These are phyloP conservation scores for Nicotiana tomentosiformis DNA, from an alignment of 257 asterid genomes.

Conservation along the genomic window DNA sequence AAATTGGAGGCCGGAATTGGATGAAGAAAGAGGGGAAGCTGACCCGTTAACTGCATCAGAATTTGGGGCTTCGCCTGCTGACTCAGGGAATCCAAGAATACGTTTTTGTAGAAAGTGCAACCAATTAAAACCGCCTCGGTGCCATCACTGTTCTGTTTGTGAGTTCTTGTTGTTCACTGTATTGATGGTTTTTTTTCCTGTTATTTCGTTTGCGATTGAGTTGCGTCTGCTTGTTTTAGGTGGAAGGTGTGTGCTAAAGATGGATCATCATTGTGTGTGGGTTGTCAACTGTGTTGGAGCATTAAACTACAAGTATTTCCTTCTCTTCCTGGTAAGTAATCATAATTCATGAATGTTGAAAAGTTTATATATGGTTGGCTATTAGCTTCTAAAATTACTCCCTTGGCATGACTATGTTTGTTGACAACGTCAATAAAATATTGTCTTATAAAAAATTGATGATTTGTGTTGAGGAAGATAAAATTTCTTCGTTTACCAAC, in stretches of 20 bases:
- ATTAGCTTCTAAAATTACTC: background rate
- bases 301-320: conserved; percentile 90
- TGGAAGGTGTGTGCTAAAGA: conserved; percentile 95
- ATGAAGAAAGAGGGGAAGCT: conserved; percentile 82
- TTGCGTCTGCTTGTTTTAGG: conserved; percentile 39
- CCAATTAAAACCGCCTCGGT: conserved; percentile 96
- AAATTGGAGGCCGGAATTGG: conserved; percentile 81
- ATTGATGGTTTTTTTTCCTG: background rate
- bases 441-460: too few species aligned
- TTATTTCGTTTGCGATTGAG: conserved; percentile 9
- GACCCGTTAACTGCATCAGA: conserved; percentile 70
- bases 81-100: conserved; percentile 45
- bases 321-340: conserved; percentile 83
- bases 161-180: conserved; percentile 38
- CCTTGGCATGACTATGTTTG: too few species aligned
- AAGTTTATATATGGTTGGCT: background rate
- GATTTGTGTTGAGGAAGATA: too few species aligned
- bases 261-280: conserved; percentile 99
- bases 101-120: conserved; percentile 93
- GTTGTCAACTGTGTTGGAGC: conserved; percentile 99
- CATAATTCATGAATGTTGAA: background rate
- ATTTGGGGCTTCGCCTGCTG: conserved; percentile 34
- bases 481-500: too few species aligned
- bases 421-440: too few species aligned
- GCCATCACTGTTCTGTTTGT: conserved; percentile 99